phyloP scores from a whole-genome alignment of 2,329 filamentous ascomycete species.

The Akanthomyces muscarius region DNA sequence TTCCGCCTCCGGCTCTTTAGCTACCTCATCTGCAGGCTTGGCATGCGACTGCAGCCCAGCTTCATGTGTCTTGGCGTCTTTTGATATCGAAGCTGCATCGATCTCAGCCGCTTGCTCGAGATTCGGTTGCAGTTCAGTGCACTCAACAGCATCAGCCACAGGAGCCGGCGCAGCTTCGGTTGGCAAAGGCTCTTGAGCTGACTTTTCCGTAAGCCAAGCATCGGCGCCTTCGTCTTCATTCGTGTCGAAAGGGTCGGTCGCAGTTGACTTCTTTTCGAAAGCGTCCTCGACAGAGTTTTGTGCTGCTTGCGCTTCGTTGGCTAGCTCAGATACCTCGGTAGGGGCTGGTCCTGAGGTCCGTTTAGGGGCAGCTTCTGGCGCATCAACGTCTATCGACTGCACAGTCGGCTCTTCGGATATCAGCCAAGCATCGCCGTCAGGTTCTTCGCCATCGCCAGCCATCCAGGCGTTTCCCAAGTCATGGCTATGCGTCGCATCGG shows the following conservation, averaged over 20 bases:
- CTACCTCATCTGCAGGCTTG: neutral
- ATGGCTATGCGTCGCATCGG: constrained; percentile 8
- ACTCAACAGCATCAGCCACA: neutral
- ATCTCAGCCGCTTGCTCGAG: neutral
- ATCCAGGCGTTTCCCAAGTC: constrained; percentile 17
- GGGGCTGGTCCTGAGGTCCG: neutral
- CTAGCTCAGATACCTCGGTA: neutral
- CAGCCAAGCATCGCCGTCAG: constrained; percentile 25
- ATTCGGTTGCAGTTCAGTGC: neutral
- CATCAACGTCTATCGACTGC: neutral
- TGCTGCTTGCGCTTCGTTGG: neutral
- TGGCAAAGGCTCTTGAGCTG: neutral
- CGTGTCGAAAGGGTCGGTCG: neutral
- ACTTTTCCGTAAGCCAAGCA: constrained; percentile 4
- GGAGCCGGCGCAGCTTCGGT: neutral
- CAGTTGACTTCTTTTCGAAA: neutral
- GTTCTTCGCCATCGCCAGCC: constrained; percentile 23
- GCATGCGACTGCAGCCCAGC: neutral
- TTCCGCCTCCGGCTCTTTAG: neutral
- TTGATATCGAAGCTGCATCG: neutral
- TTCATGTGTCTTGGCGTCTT: neutral
- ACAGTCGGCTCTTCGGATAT: neutral
- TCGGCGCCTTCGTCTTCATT: constrained; percentile 4
- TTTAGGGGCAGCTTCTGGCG: neutral
- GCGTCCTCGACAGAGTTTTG: neutral